phyloP scores from a whole-genome alignment of 176 grass and related monocot genomes.

The Oryza coarctata region DNA sequence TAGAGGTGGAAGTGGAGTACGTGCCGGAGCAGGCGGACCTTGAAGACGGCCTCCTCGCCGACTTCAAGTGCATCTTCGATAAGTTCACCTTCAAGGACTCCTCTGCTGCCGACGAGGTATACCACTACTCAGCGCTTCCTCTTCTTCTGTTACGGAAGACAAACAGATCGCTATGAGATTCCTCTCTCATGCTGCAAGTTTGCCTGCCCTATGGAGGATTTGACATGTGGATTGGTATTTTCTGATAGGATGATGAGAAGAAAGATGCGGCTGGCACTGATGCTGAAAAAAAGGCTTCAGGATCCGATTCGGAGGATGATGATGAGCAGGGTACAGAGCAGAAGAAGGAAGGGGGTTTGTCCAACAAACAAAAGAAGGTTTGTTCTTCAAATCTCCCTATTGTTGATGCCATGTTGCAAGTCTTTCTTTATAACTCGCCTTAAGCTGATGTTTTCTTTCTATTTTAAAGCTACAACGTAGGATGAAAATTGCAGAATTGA shows the following conservation, averaged over 20 bases:
- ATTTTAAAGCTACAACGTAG: slow-evolving; percentile 59
- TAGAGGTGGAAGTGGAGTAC: slow-evolving; percentile 83
- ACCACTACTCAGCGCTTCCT: neutral
- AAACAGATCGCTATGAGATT: neutral
- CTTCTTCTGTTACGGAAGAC: neutral
- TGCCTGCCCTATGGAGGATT: neutral
- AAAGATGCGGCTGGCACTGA: slow-evolving; percentile 60
- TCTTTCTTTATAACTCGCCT: neutral
- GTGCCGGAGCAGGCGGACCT: slow-evolving; percentile 81
- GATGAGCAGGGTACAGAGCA: slow-evolving; percentile 68
- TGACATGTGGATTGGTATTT: neutral
- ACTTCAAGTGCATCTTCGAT: slow-evolving; percentile 75
- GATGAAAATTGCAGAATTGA: slow-evolving; percentile 95
- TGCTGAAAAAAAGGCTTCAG: slow-evolving; percentile 43
- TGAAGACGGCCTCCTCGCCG: slow-evolving; percentile 60
- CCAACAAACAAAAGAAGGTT: slow-evolving; percentile 94
- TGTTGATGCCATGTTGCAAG: neutral
- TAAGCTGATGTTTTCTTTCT: neutral
- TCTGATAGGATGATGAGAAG: slow-evolving; percentile 50
- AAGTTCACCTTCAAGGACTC: slow-evolving; percentile 87
- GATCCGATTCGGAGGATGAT: slow-evolving; percentile 63
- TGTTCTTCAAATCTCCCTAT: neutral
- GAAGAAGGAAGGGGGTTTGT: slow-evolving; percentile 78
- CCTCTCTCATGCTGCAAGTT: neutral
- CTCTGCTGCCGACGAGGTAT: slow-evolving; percentile 44